Evolutionary conservation across 148 eudicot genomes (phyloP).

Genomic region (Vaccinium corymbosum): DNA sequence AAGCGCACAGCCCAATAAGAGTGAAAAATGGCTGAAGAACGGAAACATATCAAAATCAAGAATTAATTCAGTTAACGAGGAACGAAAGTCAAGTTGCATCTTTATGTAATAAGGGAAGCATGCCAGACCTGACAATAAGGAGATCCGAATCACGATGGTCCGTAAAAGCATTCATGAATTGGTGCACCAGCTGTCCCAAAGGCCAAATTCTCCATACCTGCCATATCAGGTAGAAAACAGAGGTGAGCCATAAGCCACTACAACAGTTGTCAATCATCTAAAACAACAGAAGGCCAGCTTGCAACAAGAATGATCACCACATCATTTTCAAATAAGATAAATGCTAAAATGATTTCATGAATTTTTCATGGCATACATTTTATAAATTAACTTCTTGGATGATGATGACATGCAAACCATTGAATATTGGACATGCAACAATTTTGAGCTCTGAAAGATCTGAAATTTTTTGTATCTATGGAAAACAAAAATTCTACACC

Average conservation of each 20-base stretch:
- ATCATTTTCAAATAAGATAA: not conserved
- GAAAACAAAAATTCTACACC: not conserved
- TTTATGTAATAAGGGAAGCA: not conserved
- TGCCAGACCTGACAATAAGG: constrained; percentile 74
- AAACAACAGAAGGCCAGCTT: not conserved
- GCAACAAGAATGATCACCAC: not conserved
- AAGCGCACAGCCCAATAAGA: constrained; percentile 93
- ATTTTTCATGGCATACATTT: not conserved
- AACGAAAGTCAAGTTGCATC: not conserved
- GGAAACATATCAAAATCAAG: constrained; percentile 6
- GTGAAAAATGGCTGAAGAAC: constrained; percentile 79
- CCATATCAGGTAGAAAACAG: constrained; percentile 17
- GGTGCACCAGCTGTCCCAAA: constrained; percentile 74
- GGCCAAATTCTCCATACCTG: constrained; percentile 99
- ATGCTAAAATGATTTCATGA: not conserved
- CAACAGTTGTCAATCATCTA: not conserved
- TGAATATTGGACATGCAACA: not conserved
- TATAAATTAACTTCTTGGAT: not conserved
- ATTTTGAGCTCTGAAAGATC: not conserved
- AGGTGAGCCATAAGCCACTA: not conserved
- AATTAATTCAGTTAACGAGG: not conserved
- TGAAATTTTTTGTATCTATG: no score
- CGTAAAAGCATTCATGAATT: constrained; percentile 93
- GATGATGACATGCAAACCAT: not conserved
- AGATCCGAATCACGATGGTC: constrained; percentile 98